Conservation (phyloP, 2,329 filamentous ascomycete species). For the Raffaelea albimanens region DNA sequence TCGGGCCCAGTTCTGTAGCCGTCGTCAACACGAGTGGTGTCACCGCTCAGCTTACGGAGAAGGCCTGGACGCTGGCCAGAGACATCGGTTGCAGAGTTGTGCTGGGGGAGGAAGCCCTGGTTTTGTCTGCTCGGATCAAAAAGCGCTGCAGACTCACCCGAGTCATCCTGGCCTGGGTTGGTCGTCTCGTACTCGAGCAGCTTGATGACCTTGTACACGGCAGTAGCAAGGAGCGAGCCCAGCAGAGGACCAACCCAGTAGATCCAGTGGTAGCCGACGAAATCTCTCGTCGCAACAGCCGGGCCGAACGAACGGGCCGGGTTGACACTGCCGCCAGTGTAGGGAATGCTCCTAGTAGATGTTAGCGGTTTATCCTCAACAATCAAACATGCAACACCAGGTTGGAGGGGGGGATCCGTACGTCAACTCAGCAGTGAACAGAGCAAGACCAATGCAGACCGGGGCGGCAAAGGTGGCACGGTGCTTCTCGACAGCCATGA, state of each 20-base stretch:
- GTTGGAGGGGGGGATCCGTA: too few relatives aligned
- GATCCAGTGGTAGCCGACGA: constrained; percentile 41
- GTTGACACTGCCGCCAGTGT: constrained; percentile 39
- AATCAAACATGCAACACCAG: too few relatives aligned
- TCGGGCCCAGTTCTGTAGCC: constrained; percentile 4
- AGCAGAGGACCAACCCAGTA: constrained; percentile 45
- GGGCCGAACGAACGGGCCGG: constrained; percentile 42
- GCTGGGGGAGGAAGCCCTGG: not conserved
- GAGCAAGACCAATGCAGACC: constrained; percentile 59
- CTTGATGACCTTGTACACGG: constrained; percentile 40
- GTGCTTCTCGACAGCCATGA: constrained; percentile 66
- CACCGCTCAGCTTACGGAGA: constrained; percentile 9
- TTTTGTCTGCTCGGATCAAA: constrained; percentile 21
- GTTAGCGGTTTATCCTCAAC: not conserved
- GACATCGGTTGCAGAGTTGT: constrained; percentile 4
- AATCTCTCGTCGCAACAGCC: constrained; percentile 28
- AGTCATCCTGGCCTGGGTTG: constrained; percentile 37
- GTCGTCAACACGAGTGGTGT: constrained; percentile 8
- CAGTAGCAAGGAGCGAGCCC: constrained; percentile 38
- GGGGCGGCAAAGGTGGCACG: constrained; percentile 63
- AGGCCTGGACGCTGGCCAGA: not conserved
- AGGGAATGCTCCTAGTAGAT: constrained; percentile 26
- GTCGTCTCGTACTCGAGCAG: constrained; percentile 39
- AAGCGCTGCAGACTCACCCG: constrained; percentile 7
- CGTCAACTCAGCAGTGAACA: constrained; percentile 50